These are phyloP conservation scores for Solanum hybrid DNA, from an alignment of 305 asterid genomes.

Conservation along the genomic window DNA sequence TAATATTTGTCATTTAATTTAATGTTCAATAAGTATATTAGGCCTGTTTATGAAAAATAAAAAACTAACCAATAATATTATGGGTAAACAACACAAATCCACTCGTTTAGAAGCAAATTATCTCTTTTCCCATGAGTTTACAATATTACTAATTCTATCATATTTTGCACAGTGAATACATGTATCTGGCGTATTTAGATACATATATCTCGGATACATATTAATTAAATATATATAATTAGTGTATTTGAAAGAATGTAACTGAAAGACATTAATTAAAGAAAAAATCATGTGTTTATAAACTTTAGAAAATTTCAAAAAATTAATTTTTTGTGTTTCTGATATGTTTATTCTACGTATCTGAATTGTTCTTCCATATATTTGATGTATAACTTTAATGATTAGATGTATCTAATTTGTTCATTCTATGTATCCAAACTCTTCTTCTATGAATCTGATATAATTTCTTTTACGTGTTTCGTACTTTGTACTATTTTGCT, in stretches of 20 bases:
- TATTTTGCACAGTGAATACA: background rate
- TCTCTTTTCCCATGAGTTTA: background rate
- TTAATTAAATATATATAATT: no score
- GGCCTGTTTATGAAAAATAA: background rate
- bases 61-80: background rate
- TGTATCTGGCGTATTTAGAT: background rate
- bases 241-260: background rate
- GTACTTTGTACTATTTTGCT: background rate
- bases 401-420: background rate
- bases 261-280: background rate
- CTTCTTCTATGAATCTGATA: background rate
- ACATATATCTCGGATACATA: background rate
- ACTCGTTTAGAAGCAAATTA: background rate
- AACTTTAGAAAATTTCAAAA: background rate
- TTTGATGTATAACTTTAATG: background rate
- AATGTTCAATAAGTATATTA: background rate
- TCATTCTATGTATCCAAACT: background rate
- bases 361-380: background rate
- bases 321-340: background rate
- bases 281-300: background rate
- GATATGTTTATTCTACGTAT: background rate
- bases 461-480: background rate
- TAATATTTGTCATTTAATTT: background rate
- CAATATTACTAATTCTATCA: background rate
- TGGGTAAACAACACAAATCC: background rate